Conservation (phyloP, 108 stramenopile species). For the Fragilaria crotonensis region DNA sequence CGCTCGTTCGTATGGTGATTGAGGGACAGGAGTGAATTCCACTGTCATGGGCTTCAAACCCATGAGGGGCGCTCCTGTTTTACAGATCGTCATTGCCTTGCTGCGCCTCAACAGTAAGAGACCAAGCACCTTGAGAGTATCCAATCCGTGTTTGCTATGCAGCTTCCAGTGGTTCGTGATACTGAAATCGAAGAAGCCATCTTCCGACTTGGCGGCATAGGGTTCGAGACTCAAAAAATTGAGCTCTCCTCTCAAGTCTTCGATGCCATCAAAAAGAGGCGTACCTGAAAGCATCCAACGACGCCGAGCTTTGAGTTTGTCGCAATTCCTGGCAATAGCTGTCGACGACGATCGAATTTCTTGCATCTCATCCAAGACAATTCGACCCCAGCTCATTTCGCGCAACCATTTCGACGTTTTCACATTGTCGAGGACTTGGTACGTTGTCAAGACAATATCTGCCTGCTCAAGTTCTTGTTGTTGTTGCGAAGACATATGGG, state of each 20-base stretch:
- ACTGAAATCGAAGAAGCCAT: conserved; percentile 76
- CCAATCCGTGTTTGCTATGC: conserved; percentile 22
- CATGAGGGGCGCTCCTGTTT: conserved; percentile 32
- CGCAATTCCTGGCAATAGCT: conserved; percentile 50
- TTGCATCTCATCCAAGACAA: conserved; percentile 81
- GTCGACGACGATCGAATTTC: conserved; percentile 71
- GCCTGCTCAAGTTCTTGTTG: background rate
- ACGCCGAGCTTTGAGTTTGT: conserved; percentile 22
- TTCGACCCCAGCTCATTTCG: conserved; percentile 35
- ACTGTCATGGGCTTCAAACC: conserved; percentile 31
- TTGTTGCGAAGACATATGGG: background rate
- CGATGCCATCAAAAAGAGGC: conserved; percentile 62
- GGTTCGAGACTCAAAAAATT: conserved; percentile 71
- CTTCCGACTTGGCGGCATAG: conserved; percentile 53
- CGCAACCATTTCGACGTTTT: conserved; percentile 6
- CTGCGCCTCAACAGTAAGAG: conserved; percentile 59
- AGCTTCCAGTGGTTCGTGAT: conserved; percentile 34
- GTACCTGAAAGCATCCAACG: conserved; percentile 82
- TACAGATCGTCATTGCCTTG: conserved; percentile 51
- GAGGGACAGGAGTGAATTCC: conserved; percentile 34
- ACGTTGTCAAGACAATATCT: conserved; percentile 50
- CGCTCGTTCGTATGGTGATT: conserved; percentile 41
- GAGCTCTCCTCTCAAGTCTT: conserved; percentile 73
- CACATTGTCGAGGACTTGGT: conserved; percentile 20
- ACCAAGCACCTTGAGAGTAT: conserved; percentile 38